These are phyloP conservation scores for Carpinus fangiana DNA, from an alignment of 306 rosid species.

Conservation along the genomic window DNA sequence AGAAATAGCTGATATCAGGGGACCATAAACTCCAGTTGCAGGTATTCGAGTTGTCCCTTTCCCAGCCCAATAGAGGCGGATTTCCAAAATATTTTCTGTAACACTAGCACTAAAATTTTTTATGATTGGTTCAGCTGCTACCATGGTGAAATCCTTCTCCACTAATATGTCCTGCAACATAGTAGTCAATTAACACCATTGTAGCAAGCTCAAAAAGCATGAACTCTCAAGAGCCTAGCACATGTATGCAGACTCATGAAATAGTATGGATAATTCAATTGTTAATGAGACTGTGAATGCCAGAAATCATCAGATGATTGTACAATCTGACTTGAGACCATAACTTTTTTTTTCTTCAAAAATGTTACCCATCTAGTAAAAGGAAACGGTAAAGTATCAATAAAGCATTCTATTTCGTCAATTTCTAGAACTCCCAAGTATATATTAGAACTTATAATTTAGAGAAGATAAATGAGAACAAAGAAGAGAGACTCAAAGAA, in stretches of 20 bases:
- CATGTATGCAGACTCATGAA: not conserved
- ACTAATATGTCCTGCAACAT: not conserved
- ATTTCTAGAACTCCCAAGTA: not conserved
- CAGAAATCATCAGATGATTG: too few species aligned
- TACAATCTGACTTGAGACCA: too few species aligned
- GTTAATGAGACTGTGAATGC: too few species aligned
- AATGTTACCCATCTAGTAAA: too few species aligned
- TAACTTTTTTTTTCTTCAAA: too few species aligned
- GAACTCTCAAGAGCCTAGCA: not conserved
- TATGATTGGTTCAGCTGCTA: not conserved
- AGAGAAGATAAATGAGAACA: too few species aligned
- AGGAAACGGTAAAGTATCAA: not conserved
- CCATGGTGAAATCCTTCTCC: not conserved
- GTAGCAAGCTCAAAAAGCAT: not conserved
- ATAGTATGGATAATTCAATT: too few species aligned
- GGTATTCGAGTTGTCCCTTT: constrained; percentile 1
- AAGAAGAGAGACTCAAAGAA: too few species aligned
- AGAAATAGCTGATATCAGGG: not conserved
- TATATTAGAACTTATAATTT: too few species aligned
- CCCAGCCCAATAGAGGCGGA: not conserved
- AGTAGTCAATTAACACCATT: not conserved
- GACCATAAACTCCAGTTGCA: not conserved
- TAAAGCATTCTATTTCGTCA: not conserved
- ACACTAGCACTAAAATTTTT: not conserved
- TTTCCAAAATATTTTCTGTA: not conserved